A percentile compares a stretch with the other conserved stretches of the same genome.
Evolutionary conservation across 768 basidiomycete genomes (phyloP).

Genomic region (Mrakia blollopis): DNA sequence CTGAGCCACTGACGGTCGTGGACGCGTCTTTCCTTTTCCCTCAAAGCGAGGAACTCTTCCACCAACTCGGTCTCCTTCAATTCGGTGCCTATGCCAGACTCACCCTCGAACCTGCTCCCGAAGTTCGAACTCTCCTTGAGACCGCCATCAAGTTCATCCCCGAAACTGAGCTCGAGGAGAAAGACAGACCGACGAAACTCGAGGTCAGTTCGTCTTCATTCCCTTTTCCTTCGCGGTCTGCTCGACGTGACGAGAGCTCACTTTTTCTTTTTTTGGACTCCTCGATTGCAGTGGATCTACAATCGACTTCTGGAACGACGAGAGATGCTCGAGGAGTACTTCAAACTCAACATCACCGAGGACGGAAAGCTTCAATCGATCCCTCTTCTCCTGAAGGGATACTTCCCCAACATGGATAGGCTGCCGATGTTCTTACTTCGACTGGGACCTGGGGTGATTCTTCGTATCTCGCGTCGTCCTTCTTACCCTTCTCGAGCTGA

Average conservation of each 20-base stretch:
- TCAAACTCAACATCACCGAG: slow-evolving; percentile 62
- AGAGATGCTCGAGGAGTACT: slow-evolving; percentile 90
- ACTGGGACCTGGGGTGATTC: slow-evolving; percentile 75
- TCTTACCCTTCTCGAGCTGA: background rate
- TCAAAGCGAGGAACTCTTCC: slow-evolving; percentile 83
- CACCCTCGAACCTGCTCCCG: slow-evolving; percentile 75
- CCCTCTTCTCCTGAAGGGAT: slow-evolving; percentile 77
- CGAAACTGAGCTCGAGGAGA: slow-evolving; percentile 53
- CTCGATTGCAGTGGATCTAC: slow-evolving; percentile 32
- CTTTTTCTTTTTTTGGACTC: background rate
- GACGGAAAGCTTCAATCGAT: slow-evolving; percentile 67
- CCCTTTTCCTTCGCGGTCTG: background rate
- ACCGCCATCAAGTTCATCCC: slow-evolving; percentile 63
- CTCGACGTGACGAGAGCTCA: background rate
- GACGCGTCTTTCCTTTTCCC: background rate
- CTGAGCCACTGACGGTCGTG: background rate
- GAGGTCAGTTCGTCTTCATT: slow-evolving; percentile 1
- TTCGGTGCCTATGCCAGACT: slow-evolving; percentile 76
- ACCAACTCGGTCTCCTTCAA: slow-evolving; percentile 85
- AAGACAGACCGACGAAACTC: slow-evolving; percentile 39
- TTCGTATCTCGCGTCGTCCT: background rate
- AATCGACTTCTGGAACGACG: slow-evolving; percentile 46
- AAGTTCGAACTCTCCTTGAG: slow-evolving; percentile 62
- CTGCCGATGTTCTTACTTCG: slow-evolving; percentile 85
- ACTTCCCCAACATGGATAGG: slow-evolving; percentile 84